phyloP scores from a whole-genome alignment of 75 land plant genomes.

The Isoetes taiwanensis region DNA sequence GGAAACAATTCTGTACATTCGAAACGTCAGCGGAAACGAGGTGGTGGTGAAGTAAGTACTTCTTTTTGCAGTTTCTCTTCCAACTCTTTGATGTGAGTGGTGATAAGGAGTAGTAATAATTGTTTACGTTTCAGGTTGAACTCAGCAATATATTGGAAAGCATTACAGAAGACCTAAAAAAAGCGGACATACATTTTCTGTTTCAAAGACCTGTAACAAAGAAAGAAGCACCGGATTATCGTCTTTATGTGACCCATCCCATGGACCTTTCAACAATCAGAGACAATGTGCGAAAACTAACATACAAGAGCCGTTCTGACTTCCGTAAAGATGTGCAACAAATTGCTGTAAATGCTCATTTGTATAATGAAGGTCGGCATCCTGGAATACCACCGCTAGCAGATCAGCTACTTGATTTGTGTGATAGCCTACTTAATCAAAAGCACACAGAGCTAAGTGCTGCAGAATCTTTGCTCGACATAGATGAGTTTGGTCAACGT shows the following conservation, averaged over 20 bases:
- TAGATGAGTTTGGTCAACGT: constrained; percentile 1
- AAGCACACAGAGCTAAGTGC: constrained; percentile 26
- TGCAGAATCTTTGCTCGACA: constrained; percentile 56
- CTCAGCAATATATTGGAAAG: constrained; percentile 65
- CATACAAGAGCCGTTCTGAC: constrained; percentile 51
- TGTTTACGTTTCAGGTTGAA: constrained; percentile 38
- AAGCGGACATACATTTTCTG: constrained; percentile 42
- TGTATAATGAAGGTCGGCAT: constrained; percentile 70
- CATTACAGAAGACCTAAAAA: constrained; percentile 50
- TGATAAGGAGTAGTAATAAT: neutral
- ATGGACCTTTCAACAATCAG: constrained; percentile 89
- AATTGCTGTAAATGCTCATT: constrained; percentile 72
- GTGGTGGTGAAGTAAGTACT: neutral
- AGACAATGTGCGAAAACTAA: constrained; percentile 62
- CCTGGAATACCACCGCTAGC: constrained; percentile 96
- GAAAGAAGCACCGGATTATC: constrained; percentile 95
- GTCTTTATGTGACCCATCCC: constrained; percentile 41
- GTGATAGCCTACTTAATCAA: constrained; percentile 50
- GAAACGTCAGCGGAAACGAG: neutral
- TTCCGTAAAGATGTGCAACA: constrained; percentile 81
- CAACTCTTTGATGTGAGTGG: neutral
- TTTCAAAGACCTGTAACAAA: constrained; percentile 85
- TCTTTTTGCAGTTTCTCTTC: neutral
- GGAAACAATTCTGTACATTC: neutral
- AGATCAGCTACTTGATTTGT: constrained; percentile 67